Evolutionary conservation across 768 basidiomycete species (phyloP).

Genomic region (Cytidiella melzeri): DNA sequence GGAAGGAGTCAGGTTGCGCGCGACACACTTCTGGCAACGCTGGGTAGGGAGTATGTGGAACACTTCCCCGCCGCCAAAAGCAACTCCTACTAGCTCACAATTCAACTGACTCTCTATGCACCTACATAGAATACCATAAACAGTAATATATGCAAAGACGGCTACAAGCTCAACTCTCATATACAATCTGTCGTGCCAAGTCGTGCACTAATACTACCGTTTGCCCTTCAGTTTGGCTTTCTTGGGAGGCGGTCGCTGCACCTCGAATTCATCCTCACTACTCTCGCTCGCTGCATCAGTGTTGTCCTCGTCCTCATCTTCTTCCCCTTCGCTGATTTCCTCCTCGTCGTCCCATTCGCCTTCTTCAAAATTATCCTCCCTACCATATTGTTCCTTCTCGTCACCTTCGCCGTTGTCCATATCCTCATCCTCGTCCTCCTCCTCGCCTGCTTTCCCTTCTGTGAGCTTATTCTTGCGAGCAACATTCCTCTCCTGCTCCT

Average conservation of each 20-base stretch:
- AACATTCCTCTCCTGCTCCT: constrained; percentile 91
- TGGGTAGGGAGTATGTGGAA: constrained; percentile 21
- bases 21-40: constrained; percentile 46
- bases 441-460: constrained; percentile 32
- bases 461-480: constrained; percentile 62
- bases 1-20: constrained; percentile 88
- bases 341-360: constrained; percentile 53
- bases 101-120: background rate
- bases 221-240: constrained; percentile 46
- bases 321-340: constrained; percentile 52
- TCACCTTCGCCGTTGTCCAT: constrained; percentile 35
- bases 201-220: constrained; percentile 25
- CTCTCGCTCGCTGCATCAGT: constrained; percentile 37
- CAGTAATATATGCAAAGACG: background rate
- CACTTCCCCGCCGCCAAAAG: constrained; percentile 3
- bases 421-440: constrained; percentile 34
- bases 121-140: background rate
- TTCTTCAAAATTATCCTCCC: constrained; percentile 28
- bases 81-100: constrained; percentile 6
- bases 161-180: background rate
- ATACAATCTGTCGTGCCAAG: background rate
- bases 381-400: constrained; percentile 46
- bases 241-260: constrained; percentile 42
- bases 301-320: constrained; percentile 31
- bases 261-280: constrained; percentile 41